Conservation (phyloP, 2,329 filamentous ascomycete species). For the Periconia digitata region DNA sequence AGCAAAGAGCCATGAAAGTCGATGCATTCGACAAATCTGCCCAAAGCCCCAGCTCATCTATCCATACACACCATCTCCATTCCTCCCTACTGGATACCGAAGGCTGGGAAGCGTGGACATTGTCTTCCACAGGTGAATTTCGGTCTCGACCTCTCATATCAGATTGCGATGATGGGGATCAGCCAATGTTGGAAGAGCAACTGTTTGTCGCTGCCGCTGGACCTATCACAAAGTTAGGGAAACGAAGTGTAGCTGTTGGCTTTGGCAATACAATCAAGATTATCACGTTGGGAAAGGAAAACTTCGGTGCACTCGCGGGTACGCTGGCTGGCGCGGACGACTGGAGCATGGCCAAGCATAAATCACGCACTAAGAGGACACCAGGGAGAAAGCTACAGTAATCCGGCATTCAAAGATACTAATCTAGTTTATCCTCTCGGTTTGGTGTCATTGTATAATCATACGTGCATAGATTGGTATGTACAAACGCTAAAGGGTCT, state of each 20-base stretch:
- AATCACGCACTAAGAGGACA: conserved; percentile 13
- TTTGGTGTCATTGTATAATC: not conserved
- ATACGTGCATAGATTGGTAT: not conserved
- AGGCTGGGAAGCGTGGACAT: conserved; percentile 58
- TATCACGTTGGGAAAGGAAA: conserved; percentile 66
- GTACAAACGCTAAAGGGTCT: no score
- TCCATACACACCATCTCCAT: conserved; percentile 3
- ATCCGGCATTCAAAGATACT: not conserved
- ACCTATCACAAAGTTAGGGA: conserved; percentile 64
- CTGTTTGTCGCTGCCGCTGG: conserved; percentile 68
- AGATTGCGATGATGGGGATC: conserved; percentile 12
- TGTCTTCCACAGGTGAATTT: conserved; percentile 51
- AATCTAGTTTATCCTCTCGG: not conserved
- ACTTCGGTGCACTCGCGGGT: conserved; percentile 53
- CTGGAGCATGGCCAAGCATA: conserved; percentile 12
- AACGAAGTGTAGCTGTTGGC: conserved; percentile 66
- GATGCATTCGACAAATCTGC: conserved; percentile 1
- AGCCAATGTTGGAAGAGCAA: conserved; percentile 47
- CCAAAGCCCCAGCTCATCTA: not conserved
- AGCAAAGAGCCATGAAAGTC: conserved; percentile 27
- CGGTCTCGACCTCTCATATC: conserved; percentile 41
- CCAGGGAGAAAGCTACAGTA: conserved; percentile 21
- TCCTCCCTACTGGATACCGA: conserved; percentile 29
- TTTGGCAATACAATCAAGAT: conserved; percentile 75
- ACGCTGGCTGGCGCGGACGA: conserved; percentile 3